Conservation (phyloP, 2,329 filamentous ascomycete species). For the Metarhizium anisopliae region DNA sequence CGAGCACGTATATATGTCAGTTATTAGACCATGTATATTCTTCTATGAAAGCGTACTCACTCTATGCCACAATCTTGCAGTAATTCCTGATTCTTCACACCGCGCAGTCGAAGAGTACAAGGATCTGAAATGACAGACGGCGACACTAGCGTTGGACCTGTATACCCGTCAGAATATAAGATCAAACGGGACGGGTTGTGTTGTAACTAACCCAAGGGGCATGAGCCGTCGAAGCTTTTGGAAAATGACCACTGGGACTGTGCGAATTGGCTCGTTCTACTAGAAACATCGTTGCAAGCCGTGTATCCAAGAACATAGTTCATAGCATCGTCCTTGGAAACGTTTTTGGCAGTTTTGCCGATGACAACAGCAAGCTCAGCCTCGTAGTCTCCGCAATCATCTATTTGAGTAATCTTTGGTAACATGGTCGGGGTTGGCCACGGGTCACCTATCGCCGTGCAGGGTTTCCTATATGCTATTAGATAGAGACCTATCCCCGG, state of each 20-base stretch:
- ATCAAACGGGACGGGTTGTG: too few relatives aligned
- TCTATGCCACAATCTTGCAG: background rate
- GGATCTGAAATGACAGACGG: background rate
- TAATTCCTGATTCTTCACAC: background rate
- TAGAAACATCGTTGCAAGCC: conserved; percentile 54
- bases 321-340: conserved; percentile 45
- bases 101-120: background rate
- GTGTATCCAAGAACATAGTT: conserved; percentile 57
- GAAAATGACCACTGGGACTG: conserved; percentile 43
- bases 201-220: conserved; percentile 28
- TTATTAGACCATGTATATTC: background rate
- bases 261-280: conserved; percentile 44
- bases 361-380: conserved; percentile 50
- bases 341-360: conserved; percentile 40
- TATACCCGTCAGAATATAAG: background rate
- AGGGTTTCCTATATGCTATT: conserved; percentile 33
- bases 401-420: conserved; percentile 37
- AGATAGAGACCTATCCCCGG: background rate
- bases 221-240: conserved; percentile 48
- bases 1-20: background rate
- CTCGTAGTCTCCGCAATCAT: conserved; percentile 50
- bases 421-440: conserved; percentile 42
- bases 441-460: conserved; percentile 43
- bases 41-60: background rate
- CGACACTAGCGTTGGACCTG: background rate